Evolutionary conservation across 1,284 basidiomycete genomes (phyloP).

Genomic region (Ustilago nuda): DNA sequence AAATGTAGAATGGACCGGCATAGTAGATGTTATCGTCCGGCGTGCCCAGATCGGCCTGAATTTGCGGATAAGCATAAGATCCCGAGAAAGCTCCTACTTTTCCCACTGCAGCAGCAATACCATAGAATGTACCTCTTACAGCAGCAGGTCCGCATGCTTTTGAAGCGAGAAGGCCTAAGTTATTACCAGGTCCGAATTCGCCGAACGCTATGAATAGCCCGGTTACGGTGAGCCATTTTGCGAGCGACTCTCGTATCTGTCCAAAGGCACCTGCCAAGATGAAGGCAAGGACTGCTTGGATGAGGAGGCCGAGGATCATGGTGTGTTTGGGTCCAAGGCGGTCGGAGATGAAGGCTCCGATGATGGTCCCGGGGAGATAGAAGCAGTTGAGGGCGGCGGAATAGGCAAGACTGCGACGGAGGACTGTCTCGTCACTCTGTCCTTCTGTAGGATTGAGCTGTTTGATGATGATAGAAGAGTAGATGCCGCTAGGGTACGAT

Average conservation of each 20-base stretch:
- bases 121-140: constrained; percentile 63
- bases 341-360: constrained; percentile 80
- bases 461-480: constrained; percentile 81
- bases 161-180: constrained; percentile 61
- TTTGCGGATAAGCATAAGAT: constrained; percentile 55
- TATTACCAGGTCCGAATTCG: constrained; percentile 74
- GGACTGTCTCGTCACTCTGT: constrained; percentile 28
- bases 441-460: constrained; percentile 73
- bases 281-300: constrained; percentile 74
- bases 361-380: constrained; percentile 76
- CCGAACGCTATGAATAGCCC: constrained; percentile 90
- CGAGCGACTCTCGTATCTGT: constrained; percentile 66
- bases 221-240: constrained; percentile 77
- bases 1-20: constrained; percentile 69
- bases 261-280: constrained; percentile 59
- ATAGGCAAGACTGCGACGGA: constrained; percentile 63
- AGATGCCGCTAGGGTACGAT: constrained; percentile 74
- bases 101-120: constrained; percentile 79
- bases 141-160: constrained; percentile 58
- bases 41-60: constrained; percentile 47
- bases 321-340: constrained; percentile 64
- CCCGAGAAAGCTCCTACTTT: constrained; percentile 73
- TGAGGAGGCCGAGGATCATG: constrained; percentile 58
- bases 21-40: constrained; percentile 41
- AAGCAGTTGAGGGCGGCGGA: constrained; percentile 71